Base-by-base conservation (phyloP, 768 basidiomycete species). In the Vararia minispora region DNA sequence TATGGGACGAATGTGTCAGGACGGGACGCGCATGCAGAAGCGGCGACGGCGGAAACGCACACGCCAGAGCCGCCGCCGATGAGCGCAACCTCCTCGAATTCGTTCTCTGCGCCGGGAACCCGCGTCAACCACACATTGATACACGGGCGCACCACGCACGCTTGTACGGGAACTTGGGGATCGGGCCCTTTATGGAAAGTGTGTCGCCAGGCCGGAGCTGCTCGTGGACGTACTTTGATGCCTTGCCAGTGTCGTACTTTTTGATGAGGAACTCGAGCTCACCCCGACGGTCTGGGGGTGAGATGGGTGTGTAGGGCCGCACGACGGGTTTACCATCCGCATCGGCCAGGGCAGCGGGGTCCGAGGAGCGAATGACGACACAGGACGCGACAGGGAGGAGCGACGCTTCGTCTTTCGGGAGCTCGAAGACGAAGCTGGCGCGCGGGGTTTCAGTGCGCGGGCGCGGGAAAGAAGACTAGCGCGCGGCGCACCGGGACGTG, bases 1-100 rank as follows among this genome's bases (percentile, higher is more conserved):
- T 88, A 50, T 17, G 25, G 27, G 32, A 20, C 32, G 46, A 25
- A 39, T 38, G 22, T 33, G 35, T 37, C 36, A 37, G 35, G 22
- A 9, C 6, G 29, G 6, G n/a, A 31, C 17, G 14, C 18, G 38
- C 12, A 16, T 27, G 25, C 13, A 4, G 18, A 23, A 26, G 12
- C 11, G 9, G 30, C 18, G 26, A 25, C 14, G 1, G 27, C 10
- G 17, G 17, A 29, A 21, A 62, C 78, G 50, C 51, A 83, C 80
- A 98, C 89, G 56, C 95, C 95, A 47, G 77, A 83, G 38, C 95
- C 95, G 37, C 95, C 95, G 24, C 87, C 88, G 50, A 98, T 87
- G 50, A 92, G 68, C 10, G 80, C 84, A 39, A 95, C 79, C 48
- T 90, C 67, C 16, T 91, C 85, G 37, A 82, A 79, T 57, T 89